A percentile compares a stretch with the other conserved stretches of the same genome.
These are phyloP conservation scores for Crassisporium funariophilum DNA, from an alignment of 768 basidiomycete species.

Conservation along the genomic window DNA sequence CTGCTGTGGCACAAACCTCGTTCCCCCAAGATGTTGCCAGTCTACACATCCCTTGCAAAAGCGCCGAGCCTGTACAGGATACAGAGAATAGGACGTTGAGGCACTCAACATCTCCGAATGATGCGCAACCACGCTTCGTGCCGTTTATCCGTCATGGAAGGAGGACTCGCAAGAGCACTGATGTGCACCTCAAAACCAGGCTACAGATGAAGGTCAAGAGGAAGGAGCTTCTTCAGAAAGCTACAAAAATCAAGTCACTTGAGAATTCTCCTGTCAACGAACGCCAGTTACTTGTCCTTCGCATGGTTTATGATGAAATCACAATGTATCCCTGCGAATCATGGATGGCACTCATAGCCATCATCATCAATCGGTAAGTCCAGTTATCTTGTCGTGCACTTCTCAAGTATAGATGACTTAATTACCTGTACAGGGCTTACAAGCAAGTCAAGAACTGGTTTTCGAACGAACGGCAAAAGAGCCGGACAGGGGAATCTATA, in stretches of 20 bases:
- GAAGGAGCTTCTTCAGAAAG: constrained; percentile 36
- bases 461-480: constrained; percentile 60
- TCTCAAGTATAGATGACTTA: constrained; percentile 4
- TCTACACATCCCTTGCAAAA: constrained; percentile 28
- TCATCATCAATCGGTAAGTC: constrained; percentile 55
- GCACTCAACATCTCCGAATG: constrained; percentile 32
- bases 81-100: constrained; percentile 26
- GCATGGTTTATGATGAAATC: constrained; percentile 66
- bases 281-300: constrained; percentile 58
- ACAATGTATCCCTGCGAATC: constrained; percentile 65
- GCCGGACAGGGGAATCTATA: constrained; percentile 41
- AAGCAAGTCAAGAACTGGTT: constrained; percentile 72
- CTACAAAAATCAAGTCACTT: constrained; percentile 43
- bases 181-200: constrained; percentile 28
- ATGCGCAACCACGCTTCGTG: constrained; percentile 24
- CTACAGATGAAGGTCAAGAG: constrained; percentile 34
- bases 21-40: constrained; percentile 25
- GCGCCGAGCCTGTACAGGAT: constrained; percentile 18
- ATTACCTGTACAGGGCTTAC: constrained; percentile 42
- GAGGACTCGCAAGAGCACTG: constrained; percentile 25
- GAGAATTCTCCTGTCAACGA: constrained; percentile 59
- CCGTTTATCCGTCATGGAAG: constrained; percentile 28
- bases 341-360: constrained; percentile 61
- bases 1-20: constrained; percentile 10
- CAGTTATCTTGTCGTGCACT: constrained; percentile 1